A percentile compares a stretch with the other conserved stretches of the same genome.
These are phyloP conservation scores for Gnetum montanum DNA, from an alignment of 75 land plant genomes.

Conservation along the genomic window DNA sequence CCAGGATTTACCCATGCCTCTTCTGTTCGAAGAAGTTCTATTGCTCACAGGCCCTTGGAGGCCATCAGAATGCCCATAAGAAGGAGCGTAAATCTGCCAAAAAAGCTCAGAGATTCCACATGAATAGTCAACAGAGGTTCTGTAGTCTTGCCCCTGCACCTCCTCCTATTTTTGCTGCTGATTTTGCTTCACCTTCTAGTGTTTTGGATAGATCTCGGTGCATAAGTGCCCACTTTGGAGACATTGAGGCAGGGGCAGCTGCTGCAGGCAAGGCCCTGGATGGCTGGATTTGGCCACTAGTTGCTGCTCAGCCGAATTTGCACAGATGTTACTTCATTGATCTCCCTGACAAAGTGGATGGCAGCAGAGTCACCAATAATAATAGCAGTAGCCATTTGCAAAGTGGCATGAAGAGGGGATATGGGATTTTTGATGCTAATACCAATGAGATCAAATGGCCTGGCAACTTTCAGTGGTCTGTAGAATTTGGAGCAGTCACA, in stretches of 20 bases:
- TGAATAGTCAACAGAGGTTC: slow-evolving; percentile 5
- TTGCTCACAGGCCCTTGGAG: slow-evolving; percentile 34
- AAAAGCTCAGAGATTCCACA: slow-evolving; percentile 13
- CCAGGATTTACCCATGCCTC: slow-evolving; percentile 14
- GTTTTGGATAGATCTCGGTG: slow-evolving; percentile 4
- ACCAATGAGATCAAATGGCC: slow-evolving; percentile 2
- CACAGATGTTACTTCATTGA: not conserved
- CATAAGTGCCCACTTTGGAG: slow-evolving; percentile 7
- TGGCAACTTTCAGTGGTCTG: not conserved
- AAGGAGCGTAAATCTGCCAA: slow-evolving; percentile 24
- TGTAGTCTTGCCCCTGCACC: slow-evolving; percentile 4
- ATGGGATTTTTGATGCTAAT: not conserved
- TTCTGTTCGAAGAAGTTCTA: slow-evolving; percentile 24
- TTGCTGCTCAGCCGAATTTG: slow-evolving; percentile 4
- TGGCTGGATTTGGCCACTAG: slow-evolving; percentile 1
- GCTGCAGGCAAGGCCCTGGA: slow-evolving; percentile 2
- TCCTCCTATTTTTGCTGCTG: slow-evolving; percentile 1
- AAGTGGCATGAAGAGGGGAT: not conserved
- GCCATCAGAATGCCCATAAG: slow-evolving; percentile 43
- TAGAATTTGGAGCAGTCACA: not conserved
- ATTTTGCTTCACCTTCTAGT: slow-evolving; percentile 1
- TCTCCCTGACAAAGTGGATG: not conserved
- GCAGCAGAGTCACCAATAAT: not conserved
- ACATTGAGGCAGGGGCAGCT: not conserved
- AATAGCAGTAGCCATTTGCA: no score